phyloP scores from a whole-genome alignment of 768 basidiomycete species.

The Pulveroboletus sp. region DNA sequence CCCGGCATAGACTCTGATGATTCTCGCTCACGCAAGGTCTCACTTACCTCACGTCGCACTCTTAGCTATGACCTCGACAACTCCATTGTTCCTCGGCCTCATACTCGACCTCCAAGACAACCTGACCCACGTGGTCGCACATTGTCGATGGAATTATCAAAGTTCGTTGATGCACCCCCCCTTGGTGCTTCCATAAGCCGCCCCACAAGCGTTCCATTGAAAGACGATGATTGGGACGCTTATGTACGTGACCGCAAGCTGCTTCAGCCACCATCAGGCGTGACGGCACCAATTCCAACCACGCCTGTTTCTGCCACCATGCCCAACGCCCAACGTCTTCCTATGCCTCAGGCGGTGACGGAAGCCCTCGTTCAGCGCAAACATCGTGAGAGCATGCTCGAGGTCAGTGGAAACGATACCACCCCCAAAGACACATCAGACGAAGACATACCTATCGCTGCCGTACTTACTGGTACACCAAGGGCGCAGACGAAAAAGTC shows the following conservation, averaged over 20 bases:
- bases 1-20: constrained; percentile 44
- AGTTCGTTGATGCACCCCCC: constrained; percentile 38
- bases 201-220: constrained; percentile 67
- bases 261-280: constrained; percentile 75
- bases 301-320: constrained; percentile 38
- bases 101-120: constrained; percentile 66
- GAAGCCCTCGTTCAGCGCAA: constrained; percentile 72
- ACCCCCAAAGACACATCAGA: constrained; percentile 33
- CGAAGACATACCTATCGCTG: constrained; percentile 32
- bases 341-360: constrained; percentile 66
- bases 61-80: constrained; percentile 61
- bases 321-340: constrained; percentile 37
- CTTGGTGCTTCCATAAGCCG: constrained; percentile 55
- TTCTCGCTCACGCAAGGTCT: constrained; percentile 61
- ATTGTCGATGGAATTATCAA: constrained; percentile 68
- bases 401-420: constrained; percentile 32
- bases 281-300: constrained; percentile 74
- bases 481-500: constrained; percentile 18
- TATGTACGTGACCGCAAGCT: constrained; percentile 84
- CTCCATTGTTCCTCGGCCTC: constrained; percentile 46
- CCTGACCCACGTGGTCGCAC: constrained; percentile 63
- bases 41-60: constrained; percentile 62
- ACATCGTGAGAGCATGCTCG: constrained; percentile 64
- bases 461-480: constrained; percentile 10
- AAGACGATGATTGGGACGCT: constrained; percentile 78